phyloP scores from a whole-genome alignment of 345 rosid genomes.

The Noccaea caerulescens region DNA sequence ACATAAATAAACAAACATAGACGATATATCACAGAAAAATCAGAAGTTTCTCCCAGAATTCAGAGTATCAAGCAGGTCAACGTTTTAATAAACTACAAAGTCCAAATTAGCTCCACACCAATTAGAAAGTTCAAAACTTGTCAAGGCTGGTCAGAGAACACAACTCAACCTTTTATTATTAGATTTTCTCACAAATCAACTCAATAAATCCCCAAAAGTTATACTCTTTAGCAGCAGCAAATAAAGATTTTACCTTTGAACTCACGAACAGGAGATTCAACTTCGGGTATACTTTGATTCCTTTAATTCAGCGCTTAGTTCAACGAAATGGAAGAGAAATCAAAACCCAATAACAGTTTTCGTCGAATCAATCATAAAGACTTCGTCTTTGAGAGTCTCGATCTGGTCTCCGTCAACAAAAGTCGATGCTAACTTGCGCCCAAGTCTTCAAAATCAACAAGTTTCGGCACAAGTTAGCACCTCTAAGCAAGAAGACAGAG shows the following conservation, averaged over 20 bases:
- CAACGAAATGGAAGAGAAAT: not conserved
- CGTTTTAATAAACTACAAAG: not conserved
- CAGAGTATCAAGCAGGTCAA: conserved; percentile 15
- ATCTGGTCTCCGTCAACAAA: conserved; percentile 24
- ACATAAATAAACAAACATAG: conserved; percentile 3
- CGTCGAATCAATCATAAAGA: conserved; percentile 1
- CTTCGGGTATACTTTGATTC: not conserved
- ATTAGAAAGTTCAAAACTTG: not conserved
- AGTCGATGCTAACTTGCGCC: conserved; percentile 23
- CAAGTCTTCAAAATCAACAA: conserved; percentile 9
- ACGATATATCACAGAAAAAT: not conserved
- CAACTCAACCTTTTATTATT: not conserved
- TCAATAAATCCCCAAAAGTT: not conserved
- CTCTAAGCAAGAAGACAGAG: not conserved
- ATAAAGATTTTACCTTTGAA: conserved; percentile 11
- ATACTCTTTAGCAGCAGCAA: not conserved
- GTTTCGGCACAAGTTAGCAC: conserved; percentile 4
- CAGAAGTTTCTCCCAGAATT: not conserved
- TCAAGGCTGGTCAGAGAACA: not conserved
- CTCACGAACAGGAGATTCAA: conserved; percentile 8
- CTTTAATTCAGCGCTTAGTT: not conserved
- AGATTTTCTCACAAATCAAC: not conserved
- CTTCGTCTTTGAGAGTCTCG: conserved; percentile 28
- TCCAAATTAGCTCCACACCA: not conserved
- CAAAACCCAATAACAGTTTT: not conserved